phyloP scores from a whole-genome alignment of 345 rosid species.

The Erodium maritimum region DNA sequence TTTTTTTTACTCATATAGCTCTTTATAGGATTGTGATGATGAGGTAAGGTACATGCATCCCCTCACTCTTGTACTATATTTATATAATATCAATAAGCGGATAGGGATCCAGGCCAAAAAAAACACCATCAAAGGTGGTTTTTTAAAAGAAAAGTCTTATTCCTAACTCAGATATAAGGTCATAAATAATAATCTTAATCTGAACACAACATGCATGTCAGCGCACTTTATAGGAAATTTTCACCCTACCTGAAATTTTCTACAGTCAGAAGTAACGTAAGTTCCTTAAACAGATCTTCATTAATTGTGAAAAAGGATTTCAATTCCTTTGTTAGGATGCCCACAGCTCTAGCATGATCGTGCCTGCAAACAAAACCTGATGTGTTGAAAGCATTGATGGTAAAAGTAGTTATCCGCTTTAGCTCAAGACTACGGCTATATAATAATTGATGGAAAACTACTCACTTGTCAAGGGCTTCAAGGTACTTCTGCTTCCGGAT shows the following conservation, averaged over 20 bases:
- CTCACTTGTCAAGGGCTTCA: conserved; percentile 45
- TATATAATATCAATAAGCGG: no score
- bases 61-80: no score
- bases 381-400: not conserved
- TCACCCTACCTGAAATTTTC: conserved; percentile 34
- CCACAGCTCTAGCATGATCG: conserved; percentile 33
- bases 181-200: not conserved
- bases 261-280: conserved; percentile 30
- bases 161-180: no score
- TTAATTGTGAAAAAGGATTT: conserved; percentile 33
- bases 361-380: conserved; percentile 22
- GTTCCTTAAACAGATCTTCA: conserved; percentile 38
- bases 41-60: no score
- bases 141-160: no score
- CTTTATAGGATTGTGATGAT: no score
- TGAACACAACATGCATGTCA: not conserved
- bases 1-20: no score
- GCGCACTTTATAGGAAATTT: not conserved
- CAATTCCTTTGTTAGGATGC: conserved; percentile 34
- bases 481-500: conserved; percentile 49
- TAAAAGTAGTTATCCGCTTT: conserved; percentile 1
- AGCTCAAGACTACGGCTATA: conserved; percentile 3
- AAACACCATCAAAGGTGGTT: no score
- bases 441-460: conserved; percentile 1
- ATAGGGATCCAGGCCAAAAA: no score